A percentile compares a stretch with the other conserved stretches of the same genome.
These are phyloP conservation scores for Penicillium brevicompactum DNA, from an alignment of 2,329 filamentous ascomycete species.

Conservation along the genomic window DNA sequence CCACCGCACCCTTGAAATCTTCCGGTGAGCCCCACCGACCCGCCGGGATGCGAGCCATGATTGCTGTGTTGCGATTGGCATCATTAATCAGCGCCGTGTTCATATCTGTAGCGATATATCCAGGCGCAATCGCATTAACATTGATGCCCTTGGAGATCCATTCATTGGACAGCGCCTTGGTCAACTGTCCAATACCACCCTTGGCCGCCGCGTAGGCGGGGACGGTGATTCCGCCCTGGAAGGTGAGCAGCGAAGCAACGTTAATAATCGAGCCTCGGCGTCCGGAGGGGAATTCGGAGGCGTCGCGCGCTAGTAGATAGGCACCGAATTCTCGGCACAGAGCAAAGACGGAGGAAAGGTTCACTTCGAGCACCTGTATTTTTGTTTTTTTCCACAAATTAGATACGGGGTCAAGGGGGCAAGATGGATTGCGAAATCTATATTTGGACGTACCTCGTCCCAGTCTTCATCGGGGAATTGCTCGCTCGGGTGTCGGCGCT, in stretches of 20 bases:
- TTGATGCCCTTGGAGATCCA: slow-evolving; percentile 57
- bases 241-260: slow-evolving; percentile 76
- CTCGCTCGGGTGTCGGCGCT: slow-evolving; percentile 74
- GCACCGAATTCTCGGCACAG: slow-evolving; percentile 41
- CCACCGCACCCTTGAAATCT: slow-evolving; percentile 81
- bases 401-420: background rate
- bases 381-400: background rate
- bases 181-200: slow-evolving; percentile 42
- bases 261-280: slow-evolving; percentile 68
- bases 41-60: slow-evolving; percentile 78
- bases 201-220: slow-evolving; percentile 43
- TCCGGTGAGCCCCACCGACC: slow-evolving; percentile 81
- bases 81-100: slow-evolving; percentile 80
- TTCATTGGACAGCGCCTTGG: slow-evolving; percentile 55
- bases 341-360: slow-evolving; percentile 77
- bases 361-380: slow-evolving; percentile 74
- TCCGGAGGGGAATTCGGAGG: slow-evolving; percentile 31
- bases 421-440: background rate
- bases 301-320: slow-evolving; percentile 33
- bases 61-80: slow-evolving; percentile 68
- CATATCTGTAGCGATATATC: slow-evolving; percentile 66
- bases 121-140: slow-evolving; percentile 64
- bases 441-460: slow-evolving; percentile 58
- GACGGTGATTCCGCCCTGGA: slow-evolving; percentile 86
- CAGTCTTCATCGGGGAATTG: slow-evolving; percentile 77